These are phyloP conservation scores for Cladobotryum protrusum DNA, from an alignment of 2,329 filamentous ascomycete genomes.

Conservation along the genomic window DNA sequence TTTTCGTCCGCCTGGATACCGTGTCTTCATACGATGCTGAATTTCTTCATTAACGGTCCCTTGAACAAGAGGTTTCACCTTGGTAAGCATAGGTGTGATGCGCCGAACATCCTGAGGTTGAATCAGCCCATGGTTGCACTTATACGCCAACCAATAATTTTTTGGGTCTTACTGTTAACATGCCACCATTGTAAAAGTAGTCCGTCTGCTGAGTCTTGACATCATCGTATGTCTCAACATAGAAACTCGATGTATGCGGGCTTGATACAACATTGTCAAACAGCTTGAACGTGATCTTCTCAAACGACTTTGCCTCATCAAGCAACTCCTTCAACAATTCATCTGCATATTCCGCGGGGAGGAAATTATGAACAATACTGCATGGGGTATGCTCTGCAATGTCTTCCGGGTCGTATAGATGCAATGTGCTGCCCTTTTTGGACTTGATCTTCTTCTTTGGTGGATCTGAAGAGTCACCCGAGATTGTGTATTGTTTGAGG, in stretches of 20 bases:
- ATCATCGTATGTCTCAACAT: conserved; percentile 69
- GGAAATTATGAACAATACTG: conserved; percentile 86
- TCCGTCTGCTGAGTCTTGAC: conserved; percentile 64
- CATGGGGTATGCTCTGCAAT: conserved; percentile 81
- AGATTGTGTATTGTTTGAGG: conserved; percentile 44
- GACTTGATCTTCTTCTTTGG: conserved; percentile 51
- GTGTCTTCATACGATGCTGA: conserved; percentile 58
- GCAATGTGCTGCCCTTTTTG: conserved; percentile 74
- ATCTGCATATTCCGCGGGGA: conserved; percentile 66
- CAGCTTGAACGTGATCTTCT: conserved; percentile 69
- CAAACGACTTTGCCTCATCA: conserved; percentile 64
- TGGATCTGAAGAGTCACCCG: conserved; percentile 12
- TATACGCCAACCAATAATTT: not conserved
- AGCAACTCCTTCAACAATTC: conserved; percentile 70
- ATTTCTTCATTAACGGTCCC: conserved; percentile 73
- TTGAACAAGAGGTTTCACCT: conserved; percentile 64
- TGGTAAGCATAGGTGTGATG: conserved; percentile 67
- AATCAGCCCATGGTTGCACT: not conserved
- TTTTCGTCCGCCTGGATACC: conserved; percentile 65
- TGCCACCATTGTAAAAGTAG: conserved; percentile 79
- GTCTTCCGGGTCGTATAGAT: conserved; percentile 75
- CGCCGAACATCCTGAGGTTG: conserved; percentile 60
- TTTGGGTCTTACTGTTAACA: conserved; percentile 46
- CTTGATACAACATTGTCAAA: conserved; percentile 83
- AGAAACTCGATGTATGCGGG: conserved; percentile 79